Percentiles rank a stretch among this genome's conserved stretches.
Evolutionary conservation across 768 basidiomycete species (phyloP).

Genomic region (Coprinellus aureogranulatus): DNA sequence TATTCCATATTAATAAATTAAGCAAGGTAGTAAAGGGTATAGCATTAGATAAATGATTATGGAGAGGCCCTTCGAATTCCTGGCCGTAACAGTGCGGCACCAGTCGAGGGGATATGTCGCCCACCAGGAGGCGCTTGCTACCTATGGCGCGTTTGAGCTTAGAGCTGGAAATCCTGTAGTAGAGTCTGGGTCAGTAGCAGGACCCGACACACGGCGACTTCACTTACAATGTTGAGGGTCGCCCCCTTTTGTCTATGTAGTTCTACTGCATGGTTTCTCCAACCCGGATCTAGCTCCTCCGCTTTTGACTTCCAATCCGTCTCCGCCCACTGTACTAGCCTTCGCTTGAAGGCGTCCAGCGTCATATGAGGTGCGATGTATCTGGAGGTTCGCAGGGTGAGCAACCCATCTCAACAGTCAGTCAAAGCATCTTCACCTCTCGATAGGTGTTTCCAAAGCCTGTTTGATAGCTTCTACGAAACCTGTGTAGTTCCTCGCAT

Average conservation of each 20-base stretch:
- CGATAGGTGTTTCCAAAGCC: conserved; percentile 27
- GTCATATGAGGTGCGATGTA: conserved; percentile 32
- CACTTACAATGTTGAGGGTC: neutral
- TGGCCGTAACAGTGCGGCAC: too few species aligned
- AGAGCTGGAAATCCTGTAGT: neutral
- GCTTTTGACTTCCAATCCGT: conserved; percentile 30
- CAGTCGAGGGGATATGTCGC: too few species aligned
- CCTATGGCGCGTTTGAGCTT: too few species aligned
- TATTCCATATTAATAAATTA: too few species aligned
- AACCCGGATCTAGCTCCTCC: conserved; percentile 9
- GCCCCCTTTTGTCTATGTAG: neutral
- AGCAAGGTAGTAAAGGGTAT: too few species aligned
- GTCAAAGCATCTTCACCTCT: conserved; percentile 17
- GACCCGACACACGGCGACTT: neutral
- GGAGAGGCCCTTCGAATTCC: too few species aligned
- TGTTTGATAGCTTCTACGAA: conserved; percentile 26
- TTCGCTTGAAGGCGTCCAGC: conserved; percentile 21
- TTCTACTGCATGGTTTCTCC: neutral
- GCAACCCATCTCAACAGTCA: neutral
- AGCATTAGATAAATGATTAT: too few species aligned
- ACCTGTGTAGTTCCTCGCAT: conserved; percentile 22
- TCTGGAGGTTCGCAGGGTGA: conserved; percentile 3
- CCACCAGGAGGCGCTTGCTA: too few species aligned
- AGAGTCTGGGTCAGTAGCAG: too few species aligned
- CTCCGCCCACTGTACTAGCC: conserved; percentile 25